phyloP scores from a whole-genome alignment of 352 stramenopile species.

The Phytophthora tubulina region DNA sequence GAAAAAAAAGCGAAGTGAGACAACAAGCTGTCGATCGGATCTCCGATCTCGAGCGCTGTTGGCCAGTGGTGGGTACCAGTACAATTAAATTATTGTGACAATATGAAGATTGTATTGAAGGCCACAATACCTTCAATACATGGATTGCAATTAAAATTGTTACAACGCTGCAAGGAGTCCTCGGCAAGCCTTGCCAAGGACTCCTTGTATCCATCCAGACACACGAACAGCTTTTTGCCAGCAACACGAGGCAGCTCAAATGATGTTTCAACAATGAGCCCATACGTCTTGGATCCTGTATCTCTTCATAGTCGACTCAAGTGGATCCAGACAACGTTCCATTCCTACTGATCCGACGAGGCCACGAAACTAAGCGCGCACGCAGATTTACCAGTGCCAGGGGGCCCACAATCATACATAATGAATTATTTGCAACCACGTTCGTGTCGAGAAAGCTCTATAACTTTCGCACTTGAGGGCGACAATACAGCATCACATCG shows the following conservation, averaged over 20 bases:
- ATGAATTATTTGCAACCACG: slow-evolving; percentile 22
- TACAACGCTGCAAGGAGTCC: no score
- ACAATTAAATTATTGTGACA: no score
- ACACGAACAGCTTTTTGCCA: neutral
- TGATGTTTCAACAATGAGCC: neutral
- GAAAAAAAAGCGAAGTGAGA: no score
- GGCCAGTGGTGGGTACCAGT: no score
- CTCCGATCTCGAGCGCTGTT: no score
- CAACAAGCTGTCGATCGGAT: no score
- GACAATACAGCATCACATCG: slow-evolving; percentile 26
- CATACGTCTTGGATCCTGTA: neutral
- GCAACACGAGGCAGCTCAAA: neutral
- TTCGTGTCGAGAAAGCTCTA: slow-evolving; percentile 9
- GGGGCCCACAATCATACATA: slow-evolving; percentile 16
- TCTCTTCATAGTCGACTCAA: no score
- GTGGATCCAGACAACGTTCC: slow-evolving; percentile 38
- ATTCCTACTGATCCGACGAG: slow-evolving; percentile 31
- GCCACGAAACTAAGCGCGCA: slow-evolving; percentile 24
- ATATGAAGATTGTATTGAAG: no score
- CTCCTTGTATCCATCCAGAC: neutral
- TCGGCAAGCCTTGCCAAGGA: no score
- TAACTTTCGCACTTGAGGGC: slow-evolving; percentile 10
- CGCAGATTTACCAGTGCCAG: slow-evolving; percentile 33
- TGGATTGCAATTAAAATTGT: no score
- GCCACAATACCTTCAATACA: no score